These are phyloP conservation scores for Drechslerella dactyloides DNA, from an alignment of 2,329 filamentous ascomycete genomes.

Conservation along the genomic window DNA sequence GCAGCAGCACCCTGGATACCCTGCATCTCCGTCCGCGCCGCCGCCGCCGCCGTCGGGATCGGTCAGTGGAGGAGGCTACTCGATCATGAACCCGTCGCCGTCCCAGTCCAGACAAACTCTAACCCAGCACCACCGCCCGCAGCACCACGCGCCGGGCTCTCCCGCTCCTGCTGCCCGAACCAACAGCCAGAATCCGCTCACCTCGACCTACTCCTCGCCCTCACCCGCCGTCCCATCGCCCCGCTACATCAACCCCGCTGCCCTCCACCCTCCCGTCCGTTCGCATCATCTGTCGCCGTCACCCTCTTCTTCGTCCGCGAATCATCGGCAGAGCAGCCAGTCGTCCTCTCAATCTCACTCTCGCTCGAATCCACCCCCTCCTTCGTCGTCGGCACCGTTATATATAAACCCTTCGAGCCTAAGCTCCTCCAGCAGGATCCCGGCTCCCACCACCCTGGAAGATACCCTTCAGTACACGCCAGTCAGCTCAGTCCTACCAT, in stretches of 20 bases:
- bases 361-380: conserved; percentile 7
- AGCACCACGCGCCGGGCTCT: conserved; percentile 13
- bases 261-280: conserved; percentile 1
- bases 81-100: conserved; percentile 11
- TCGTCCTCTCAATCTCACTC: not conserved
- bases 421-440: conserved; percentile 11
- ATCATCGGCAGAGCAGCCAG: conserved; percentile 21
- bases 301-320: not conserved
- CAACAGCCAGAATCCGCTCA: conserved; percentile 5
- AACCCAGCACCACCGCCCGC: not conserved
- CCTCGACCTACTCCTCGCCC: conserved; percentile 11
- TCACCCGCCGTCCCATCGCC: conserved; percentile 12
- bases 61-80: conserved; percentile 5
- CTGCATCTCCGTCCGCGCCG: conserved; percentile 18
- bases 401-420: conserved; percentile 14
- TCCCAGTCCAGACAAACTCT: not conserved
- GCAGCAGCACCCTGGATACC: not conserved
- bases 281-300: not conserved
- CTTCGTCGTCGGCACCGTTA: conserved; percentile 12
- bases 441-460: conserved; percentile 64
- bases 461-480: conserved; percentile 84
- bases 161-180: not conserved
- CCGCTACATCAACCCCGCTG: conserved; percentile 25
- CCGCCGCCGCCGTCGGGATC: not conserved
- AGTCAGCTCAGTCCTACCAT: conserved; percentile 78